Percentiles rank a stretch among this genome's conserved stretches.
Evolutionary conservation across 495 filamentous ascomycete species (phyloP).

Genomic region (Lichina pygmaea): DNA sequence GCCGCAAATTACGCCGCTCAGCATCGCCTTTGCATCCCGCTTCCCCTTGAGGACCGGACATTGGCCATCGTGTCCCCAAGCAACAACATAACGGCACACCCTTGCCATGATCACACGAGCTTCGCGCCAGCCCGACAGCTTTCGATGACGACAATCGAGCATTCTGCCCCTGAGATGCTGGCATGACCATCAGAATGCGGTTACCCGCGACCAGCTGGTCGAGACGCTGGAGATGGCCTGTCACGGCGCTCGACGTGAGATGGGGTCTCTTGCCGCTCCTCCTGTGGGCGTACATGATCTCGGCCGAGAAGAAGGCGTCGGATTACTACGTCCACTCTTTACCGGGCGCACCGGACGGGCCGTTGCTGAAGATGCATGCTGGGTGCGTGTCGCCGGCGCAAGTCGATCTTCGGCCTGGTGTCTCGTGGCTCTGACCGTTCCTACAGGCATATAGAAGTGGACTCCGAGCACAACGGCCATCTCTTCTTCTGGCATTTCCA

Average conservation of each 20-base stretch:
- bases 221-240: too few species aligned
- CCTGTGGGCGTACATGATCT: not conserved
- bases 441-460: slow-evolving; percentile 68
- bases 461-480: slow-evolving; percentile 59
- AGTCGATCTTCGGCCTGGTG: not conserved
- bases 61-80: too few species aligned
- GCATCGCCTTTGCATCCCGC: too few species aligned
- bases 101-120: too few species aligned
- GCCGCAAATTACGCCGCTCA: too few species aligned
- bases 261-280: not conserved
- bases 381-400: slow-evolving; percentile 35
- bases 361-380: slow-evolving; percentile 87
- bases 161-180: too few species aligned
- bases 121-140: too few species aligned
- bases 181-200: too few species aligned
- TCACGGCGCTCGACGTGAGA: not conserved
- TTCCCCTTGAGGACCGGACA: too few species aligned
- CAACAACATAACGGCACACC: too few species aligned
- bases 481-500: slow-evolving; percentile 97
- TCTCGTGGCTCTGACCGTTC: slow-evolving; percentile 8
- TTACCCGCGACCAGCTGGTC: too few species aligned
- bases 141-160: too few species aligned
- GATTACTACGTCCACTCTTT: slow-evolving; percentile 76
- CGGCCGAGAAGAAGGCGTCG: slow-evolving; percentile 31
- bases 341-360: slow-evolving; percentile 61